phyloP scores from a whole-genome alignment of 148 eudicot genomes.

The Polygonum maritimum region DNA sequence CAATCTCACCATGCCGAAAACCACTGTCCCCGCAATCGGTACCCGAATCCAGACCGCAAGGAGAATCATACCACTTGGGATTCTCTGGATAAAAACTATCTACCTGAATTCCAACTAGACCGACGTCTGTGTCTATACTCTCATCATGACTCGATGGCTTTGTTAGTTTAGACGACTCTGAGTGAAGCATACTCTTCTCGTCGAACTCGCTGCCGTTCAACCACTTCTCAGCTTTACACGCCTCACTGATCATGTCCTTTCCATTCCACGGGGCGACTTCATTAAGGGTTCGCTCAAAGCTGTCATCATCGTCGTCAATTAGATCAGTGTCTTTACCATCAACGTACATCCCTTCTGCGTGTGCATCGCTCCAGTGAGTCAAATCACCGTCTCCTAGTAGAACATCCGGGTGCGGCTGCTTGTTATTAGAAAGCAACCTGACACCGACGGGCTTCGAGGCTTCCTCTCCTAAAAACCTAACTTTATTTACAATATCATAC shows the following conservation, averaged over 20 bases:
- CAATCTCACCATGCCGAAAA: slow-evolving; percentile 59
- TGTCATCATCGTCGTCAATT: slow-evolving; percentile 84
- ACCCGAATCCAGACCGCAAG: slow-evolving; percentile 80
- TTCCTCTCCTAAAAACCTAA: slow-evolving; percentile 57
- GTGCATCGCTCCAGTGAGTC: slow-evolving; percentile 64
- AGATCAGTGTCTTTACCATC: slow-evolving; percentile 59
- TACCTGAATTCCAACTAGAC: slow-evolving; percentile 73
- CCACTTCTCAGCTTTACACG: slow-evolving; percentile 84
- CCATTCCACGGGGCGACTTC: slow-evolving; percentile 82
- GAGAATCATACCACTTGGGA: slow-evolving; percentile 91
- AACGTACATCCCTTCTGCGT: slow-evolving; percentile 48
- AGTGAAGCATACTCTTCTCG: slow-evolving; percentile 64
- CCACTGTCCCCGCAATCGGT: slow-evolving; percentile 72
- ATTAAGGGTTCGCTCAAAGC: slow-evolving; percentile 73
- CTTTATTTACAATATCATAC: slow-evolving; percentile 59
- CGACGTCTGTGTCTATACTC: slow-evolving; percentile 58
- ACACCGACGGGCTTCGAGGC: slow-evolving; percentile 41
- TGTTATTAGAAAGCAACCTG: slow-evolving; percentile 46
- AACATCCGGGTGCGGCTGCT: slow-evolving; percentile 43
- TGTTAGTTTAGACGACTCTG: slow-evolving; percentile 56
- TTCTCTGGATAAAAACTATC: slow-evolving; percentile 87
- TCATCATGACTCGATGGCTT: slow-evolving; percentile 57
- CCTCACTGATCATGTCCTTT: slow-evolving; percentile 51
- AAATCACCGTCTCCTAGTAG: slow-evolving; percentile 64
- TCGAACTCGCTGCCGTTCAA: slow-evolving; percentile 58